phyloP scores from a whole-genome alignment of 176 grass and related monocot species.

The Hyparrhenia diplandra region DNA sequence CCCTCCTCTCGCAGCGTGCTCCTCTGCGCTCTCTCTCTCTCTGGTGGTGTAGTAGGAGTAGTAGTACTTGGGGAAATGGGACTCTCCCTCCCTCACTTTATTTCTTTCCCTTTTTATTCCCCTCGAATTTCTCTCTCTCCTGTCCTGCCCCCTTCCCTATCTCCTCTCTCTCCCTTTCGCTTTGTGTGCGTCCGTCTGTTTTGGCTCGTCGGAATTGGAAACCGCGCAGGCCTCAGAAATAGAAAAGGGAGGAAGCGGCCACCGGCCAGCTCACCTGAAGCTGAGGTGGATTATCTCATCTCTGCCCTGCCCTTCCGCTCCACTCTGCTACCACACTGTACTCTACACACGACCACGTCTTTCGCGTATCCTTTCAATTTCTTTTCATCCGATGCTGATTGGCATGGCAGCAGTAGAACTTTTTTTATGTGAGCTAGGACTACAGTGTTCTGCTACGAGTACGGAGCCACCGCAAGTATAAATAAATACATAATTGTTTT shows the following conservation, averaged over 20 bases:
- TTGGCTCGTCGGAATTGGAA: conserved; percentile 47
- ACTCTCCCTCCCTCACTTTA: conserved; percentile 41
- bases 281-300: conserved; percentile 1
- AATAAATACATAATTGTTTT: too few relatives aligned
- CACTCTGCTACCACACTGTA: too few relatives aligned
- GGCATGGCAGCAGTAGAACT: background rate
- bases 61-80: conserved; percentile 41
- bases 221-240: conserved; percentile 41
- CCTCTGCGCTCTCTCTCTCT: background rate
- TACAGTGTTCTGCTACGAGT: background rate
- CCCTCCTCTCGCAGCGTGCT: conserved; percentile 14
- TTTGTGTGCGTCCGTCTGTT: conserved; percentile 36
- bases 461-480: too few relatives aligned
- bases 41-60: too few relatives aligned
- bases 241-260: conserved; percentile 35
- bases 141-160: background rate
- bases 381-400: too few relatives aligned
- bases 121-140: background rate
- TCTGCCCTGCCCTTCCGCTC: background rate
- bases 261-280: conserved; percentile 50
- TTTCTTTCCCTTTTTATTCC: conserved; percentile 39
- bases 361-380: conserved; percentile 1
- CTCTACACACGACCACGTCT: background rate
- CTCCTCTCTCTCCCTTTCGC: background rate
- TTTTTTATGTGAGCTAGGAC: background rate